A percentile compares a stretch with the other conserved stretches of the same genome.
Evolutionary conservation across 441 rosid genomes (phyloP).

Genomic region (Brassica hybrid): DNA sequence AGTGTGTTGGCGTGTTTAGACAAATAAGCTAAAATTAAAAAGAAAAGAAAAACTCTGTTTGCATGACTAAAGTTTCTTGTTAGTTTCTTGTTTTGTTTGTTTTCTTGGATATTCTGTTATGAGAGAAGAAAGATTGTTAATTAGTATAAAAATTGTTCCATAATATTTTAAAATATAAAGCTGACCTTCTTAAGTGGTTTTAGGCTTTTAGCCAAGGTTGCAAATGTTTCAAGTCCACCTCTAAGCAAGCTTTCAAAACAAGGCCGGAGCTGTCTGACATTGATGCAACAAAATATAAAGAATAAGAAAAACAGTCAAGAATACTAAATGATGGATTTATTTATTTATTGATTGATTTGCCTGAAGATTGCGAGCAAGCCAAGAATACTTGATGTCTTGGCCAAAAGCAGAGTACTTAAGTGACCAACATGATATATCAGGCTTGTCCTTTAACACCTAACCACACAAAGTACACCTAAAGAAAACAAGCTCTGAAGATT

Average conservation of each 20-base stretch:
- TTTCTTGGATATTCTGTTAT: constrained; percentile 7
- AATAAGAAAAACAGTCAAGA: not conserved
- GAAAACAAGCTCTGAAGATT: no score
- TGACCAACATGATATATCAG: constrained; percentile 87
- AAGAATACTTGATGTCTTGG: constrained; percentile 74
- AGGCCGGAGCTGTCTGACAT: constrained; percentile 69
- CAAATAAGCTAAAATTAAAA: not conserved
- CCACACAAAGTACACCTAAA: not conserved
- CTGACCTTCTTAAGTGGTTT: constrained; percentile 43
- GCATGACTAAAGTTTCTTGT: constrained; percentile 30
- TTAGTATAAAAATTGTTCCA: constrained; percentile 7
- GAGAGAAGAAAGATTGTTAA: constrained; percentile 1
- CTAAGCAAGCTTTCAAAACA: constrained; percentile 65
- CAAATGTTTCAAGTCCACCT: constrained; percentile 73
- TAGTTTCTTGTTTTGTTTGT: constrained; percentile 34
- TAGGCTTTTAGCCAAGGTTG: constrained; percentile 60
- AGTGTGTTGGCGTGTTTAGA: constrained; percentile 35
- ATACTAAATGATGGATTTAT: not conserved
- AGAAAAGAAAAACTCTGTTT: constrained; percentile 16
- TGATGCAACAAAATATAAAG: not conserved
- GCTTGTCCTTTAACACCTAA: constrained; percentile 78
- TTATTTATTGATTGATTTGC: constrained; percentile 34
- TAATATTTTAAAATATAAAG: not conserved
- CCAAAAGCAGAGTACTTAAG: constrained; percentile 86
- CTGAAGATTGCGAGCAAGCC: constrained; percentile 95